Evolutionary conservation across 495 filamentous ascomycete genomes (phyloP), one percentile per base, ranked within the genome.

Genomic region (Neurospora sp.): DNA sequence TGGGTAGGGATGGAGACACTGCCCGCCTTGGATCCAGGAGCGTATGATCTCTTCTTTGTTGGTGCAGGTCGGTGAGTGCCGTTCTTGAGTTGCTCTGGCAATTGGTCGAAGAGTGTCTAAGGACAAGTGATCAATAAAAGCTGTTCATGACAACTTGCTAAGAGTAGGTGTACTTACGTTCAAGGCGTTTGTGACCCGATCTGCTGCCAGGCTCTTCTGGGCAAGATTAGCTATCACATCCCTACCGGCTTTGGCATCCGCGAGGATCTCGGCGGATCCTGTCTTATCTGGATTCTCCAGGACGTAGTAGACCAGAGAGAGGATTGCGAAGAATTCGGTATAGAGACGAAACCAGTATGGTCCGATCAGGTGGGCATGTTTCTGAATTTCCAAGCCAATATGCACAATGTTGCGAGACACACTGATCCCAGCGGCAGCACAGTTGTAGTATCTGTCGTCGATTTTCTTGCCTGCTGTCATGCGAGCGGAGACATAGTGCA

Each of bases 281-380:
- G 87, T 79, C 75, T 91, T 93, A 72, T 94, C 89, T 20, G 93
- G 92, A 77, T 97, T 98, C 80, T 97, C 95, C 16, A 97, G 81
- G 0, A 93, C 93, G 76, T 91, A 98, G 82, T 94, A 99, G 16
- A 97, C 84, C 72, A 98, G 82, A 0, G 94, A 94, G 11, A 99
- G 85, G 59, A 98, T 94, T 31, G 94, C 91, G 80, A 97, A 98
- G 82, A 97, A 98, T 16, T 93, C 92, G 3, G 96, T 97, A 76
- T 98, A 98, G 83, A 97, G 93, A 68, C 91, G 92, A 76, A 97
- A 98, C 96, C 96, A 99, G 82, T 94, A 97, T 0, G 94, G 92
- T 0, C 96, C 96, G 76, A 92, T 92, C 31, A 99, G 87, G 12
- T 96, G 85, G 0, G 90, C 91, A 75, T 90, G 87, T 77, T 90